These are phyloP conservation scores for Colletotrichum sp. DNA, from an alignment of 2,329 filamentous ascomycete species.

Conservation along the genomic window DNA sequence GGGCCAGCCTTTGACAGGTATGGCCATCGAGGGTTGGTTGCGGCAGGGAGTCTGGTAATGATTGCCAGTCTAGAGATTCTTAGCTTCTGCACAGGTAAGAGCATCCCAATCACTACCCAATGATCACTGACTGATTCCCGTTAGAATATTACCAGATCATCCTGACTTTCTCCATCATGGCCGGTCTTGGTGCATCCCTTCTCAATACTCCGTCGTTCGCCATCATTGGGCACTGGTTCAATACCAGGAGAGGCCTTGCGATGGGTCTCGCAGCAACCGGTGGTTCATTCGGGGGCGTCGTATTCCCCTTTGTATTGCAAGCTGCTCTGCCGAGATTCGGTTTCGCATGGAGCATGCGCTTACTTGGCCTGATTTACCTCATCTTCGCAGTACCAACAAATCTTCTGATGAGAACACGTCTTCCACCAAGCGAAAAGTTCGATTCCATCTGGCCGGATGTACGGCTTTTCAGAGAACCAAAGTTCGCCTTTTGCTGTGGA, in stretches of 20 bases:
- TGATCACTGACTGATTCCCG: neutral
- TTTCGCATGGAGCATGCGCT: slow-evolving; percentile 51
- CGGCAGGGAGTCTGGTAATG: slow-evolving; percentile 67
- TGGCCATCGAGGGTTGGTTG: slow-evolving; percentile 74
- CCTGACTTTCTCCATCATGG: slow-evolving; percentile 76
- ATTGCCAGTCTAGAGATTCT: slow-evolving; percentile 69
- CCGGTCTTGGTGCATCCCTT: slow-evolving; percentile 75
- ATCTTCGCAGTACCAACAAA: slow-evolving; percentile 48
- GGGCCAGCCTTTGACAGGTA: slow-evolving; percentile 88
- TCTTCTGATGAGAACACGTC: slow-evolving; percentile 58
- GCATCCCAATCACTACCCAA: neutral
- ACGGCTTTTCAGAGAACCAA: slow-evolving; percentile 64
- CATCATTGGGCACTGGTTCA: slow-evolving; percentile 84
- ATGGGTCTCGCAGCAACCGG: slow-evolving; percentile 83
- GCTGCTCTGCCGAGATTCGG: neutral
- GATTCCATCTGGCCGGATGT: slow-evolving; percentile 63
- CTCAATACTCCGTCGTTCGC: slow-evolving; percentile 85
- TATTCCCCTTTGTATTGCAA: slow-evolving; percentile 63
- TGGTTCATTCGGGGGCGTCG: slow-evolving; percentile 71
- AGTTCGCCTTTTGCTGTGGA: slow-evolving; percentile 67
- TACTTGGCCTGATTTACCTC: slow-evolving; percentile 52
- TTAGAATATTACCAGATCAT: slow-evolving; percentile 84
- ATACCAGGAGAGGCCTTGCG: slow-evolving; percentile 74
- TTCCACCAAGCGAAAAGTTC: slow-evolving; percentile 64
- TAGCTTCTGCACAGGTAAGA: slow-evolving; percentile 70